A percentile compares a stretch with the other conserved stretches of the same genome.
These are phyloP conservation scores for Talaromyces pinophilus DNA, from an alignment of 2,329 filamentous ascomycete genomes.

Conservation along the genomic window DNA sequence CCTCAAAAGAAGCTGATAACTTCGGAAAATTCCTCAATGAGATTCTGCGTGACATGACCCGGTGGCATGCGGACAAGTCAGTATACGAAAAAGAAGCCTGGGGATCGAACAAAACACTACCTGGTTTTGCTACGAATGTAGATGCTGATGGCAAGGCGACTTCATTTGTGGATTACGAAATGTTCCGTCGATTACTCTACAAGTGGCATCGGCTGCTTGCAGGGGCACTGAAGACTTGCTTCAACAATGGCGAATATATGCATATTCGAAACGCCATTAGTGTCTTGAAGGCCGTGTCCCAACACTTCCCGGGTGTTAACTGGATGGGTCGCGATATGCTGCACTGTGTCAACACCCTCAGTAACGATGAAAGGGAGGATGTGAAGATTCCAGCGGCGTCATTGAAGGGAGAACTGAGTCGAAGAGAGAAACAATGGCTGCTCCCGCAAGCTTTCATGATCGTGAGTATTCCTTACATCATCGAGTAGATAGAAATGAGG, in stretches of 20 bases:
- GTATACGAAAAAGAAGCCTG: slow-evolving; percentile 82
- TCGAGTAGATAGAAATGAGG: background rate
- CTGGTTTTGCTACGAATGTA: slow-evolving; percentile 76
- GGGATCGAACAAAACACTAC: slow-evolving; percentile 64
- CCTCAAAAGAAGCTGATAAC: slow-evolving; percentile 86
- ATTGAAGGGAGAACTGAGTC: slow-evolving; percentile 51
- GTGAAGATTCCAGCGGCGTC: slow-evolving; percentile 54
- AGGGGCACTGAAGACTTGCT: slow-evolving; percentile 75
- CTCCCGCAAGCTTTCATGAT: slow-evolving; percentile 51
- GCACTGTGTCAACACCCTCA: slow-evolving; percentile 45
- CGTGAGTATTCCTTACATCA: slow-evolving; percentile 26
- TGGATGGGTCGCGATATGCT: slow-evolving; percentile 68
- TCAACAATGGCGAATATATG: slow-evolving; percentile 88
- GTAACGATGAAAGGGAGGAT: slow-evolving; percentile 50
- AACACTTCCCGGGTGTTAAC: slow-evolving; percentile 84
- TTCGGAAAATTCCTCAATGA: slow-evolving; percentile 88
- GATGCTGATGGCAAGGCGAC: slow-evolving; percentile 70
- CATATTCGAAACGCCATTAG: slow-evolving; percentile 95
- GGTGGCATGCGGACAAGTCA: slow-evolving; percentile 78
- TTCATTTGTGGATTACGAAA: slow-evolving; percentile 75
- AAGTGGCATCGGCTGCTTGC: slow-evolving; percentile 88
- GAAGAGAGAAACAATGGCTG: slow-evolving; percentile 53
- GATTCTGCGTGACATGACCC: slow-evolving; percentile 73
- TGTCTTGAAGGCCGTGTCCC: slow-evolving; percentile 75
- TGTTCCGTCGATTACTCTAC: slow-evolving; percentile 81